phyloP scores from a whole-genome alignment of 2,329 filamentous ascomycete genomes.

The Fusarium sulawesiense region DNA sequence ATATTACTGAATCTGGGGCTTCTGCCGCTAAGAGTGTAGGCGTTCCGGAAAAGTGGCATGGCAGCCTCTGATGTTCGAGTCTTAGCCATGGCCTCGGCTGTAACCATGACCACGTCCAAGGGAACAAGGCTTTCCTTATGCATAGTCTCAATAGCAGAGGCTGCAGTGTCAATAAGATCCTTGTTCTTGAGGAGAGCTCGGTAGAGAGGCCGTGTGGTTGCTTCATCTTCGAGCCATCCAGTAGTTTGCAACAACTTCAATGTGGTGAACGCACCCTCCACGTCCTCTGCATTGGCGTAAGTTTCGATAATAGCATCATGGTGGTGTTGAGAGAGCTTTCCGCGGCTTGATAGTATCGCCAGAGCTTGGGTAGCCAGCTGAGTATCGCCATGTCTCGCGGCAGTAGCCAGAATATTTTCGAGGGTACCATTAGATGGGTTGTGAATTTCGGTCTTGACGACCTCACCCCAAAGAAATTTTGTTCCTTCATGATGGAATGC shows the following conservation, averaged over 20 bases:
- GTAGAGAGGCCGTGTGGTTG: slow-evolving; percentile 73
- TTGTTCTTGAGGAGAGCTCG: slow-evolving; percentile 62
- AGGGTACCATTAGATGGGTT: slow-evolving; percentile 69
- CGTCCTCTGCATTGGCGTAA: slow-evolving; percentile 70
- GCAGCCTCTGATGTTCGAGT: slow-evolving; percentile 47
- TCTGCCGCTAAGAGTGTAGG: slow-evolving; percentile 46
- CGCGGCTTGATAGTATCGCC: slow-evolving; percentile 53
- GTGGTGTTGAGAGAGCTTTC: slow-evolving; percentile 72
- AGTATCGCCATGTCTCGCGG: slow-evolving; percentile 74
- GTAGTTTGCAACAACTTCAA: slow-evolving; percentile 77
- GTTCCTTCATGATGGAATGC: slow-evolving; percentile 73
- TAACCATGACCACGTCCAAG: slow-evolving; percentile 50
- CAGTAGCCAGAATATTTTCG: slow-evolving; percentile 76
- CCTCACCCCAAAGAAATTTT: slow-evolving; percentile 76
- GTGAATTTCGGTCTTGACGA: slow-evolving; percentile 61
- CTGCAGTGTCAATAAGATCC: slow-evolving; percentile 61
- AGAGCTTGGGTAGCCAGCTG: slow-evolving; percentile 78
- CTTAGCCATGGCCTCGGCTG: slow-evolving; percentile 51
- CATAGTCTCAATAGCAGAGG: slow-evolving; percentile 67
- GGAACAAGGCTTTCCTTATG: slow-evolving; percentile 51
- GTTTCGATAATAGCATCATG: slow-evolving; percentile 83
- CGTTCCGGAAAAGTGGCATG: slow-evolving; percentile 49
- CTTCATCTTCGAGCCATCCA: slow-evolving; percentile 63
- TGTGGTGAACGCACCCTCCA: slow-evolving; percentile 74
- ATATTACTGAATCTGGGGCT: slow-evolving; percentile 44